These are phyloP conservation scores for Evernia prunastri DNA, from an alignment of 495 filamentous ascomycete species.

Conservation along the genomic window DNA sequence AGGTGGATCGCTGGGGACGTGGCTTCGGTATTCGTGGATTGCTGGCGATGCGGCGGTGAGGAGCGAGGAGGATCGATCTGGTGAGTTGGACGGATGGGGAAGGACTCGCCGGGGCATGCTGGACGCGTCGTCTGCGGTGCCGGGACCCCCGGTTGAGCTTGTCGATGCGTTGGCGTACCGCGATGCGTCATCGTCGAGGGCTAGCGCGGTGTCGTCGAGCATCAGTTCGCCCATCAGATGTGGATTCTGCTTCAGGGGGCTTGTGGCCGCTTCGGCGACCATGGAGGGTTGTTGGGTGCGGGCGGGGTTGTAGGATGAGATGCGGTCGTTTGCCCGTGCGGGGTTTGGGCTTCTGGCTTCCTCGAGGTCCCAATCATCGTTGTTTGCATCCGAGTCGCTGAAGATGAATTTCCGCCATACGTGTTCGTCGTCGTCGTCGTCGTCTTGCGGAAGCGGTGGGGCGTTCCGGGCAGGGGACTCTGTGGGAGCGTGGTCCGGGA, in stretches of 20 bases:
- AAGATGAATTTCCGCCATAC: constrained; percentile 25
- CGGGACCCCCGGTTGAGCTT: not conserved
- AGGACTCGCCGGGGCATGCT: not conserved
- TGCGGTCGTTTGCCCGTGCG: not conserved
- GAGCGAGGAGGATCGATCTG: not conserved
- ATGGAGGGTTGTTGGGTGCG: constrained; percentile 19
- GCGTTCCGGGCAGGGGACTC: not conserved
- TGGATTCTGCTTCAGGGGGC: constrained; percentile 22
- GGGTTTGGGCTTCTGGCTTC: not conserved
- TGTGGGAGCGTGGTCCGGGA: not conserved
- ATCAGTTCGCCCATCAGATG: constrained; percentile 12
- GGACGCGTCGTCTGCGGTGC: not conserved
- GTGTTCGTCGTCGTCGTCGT: constrained; percentile 23
- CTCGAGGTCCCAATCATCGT: constrained; percentile 18
- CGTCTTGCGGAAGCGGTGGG: not conserved
- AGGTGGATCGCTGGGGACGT: not conserved
- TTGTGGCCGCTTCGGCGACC: constrained; percentile 21
- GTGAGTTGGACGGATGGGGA: not conserved
- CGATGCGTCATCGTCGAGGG: not conserved
- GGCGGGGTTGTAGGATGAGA: not conserved
- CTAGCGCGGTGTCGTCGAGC: not conserved
- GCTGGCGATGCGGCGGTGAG: not conserved
- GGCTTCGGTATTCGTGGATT: not conserved
- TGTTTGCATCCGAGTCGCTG: constrained; percentile 19
- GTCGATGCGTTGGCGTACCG: not conserved